Evolutionary conservation across 495 filamentous ascomycete genomes (phyloP), one percentile per base, ranked within the genome.

Genomic region (Xylaria cubensis): DNA sequence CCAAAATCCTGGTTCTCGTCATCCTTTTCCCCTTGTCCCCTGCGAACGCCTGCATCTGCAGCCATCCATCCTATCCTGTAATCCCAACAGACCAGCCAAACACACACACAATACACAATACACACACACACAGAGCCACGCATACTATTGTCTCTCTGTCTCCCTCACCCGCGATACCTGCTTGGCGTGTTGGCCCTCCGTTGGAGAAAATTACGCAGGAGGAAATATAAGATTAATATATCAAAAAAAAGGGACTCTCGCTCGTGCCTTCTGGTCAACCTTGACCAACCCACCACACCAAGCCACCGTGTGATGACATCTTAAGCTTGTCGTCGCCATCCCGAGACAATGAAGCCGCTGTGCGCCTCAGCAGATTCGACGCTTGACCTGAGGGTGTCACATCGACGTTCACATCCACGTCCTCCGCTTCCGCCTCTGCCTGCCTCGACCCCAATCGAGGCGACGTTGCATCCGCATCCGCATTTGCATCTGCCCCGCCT

Each of bases 311-410:
- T 41, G 50, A 72, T 67, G 70, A 72, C 63, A 51, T 39, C 63
- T 71, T 29, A 77, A 69, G 55, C 75, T 72, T 74, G 71, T 66
- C 71, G 69, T 74, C 68, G 73, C 74, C 75, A 77, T 74, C 73
- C 78, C 77, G 83, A 80, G 78, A 86, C 80, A 74, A 86, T 85
- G 84, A 86, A 81, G 83, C 82, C 76, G 82, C 76, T 72, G 62
- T 51, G 79, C 74, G 76, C 77, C 75, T 80, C 78, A 75, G 74
- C 64, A 74, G 65, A 74, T 72, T 74, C 73, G 78, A 75, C 77
- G 75, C 74, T 77, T 76, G 74, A 74, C 76, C 73, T 75, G 70
- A 76, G 72, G 76, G 77, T 77, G 76, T 75, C 75, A 73, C 77
- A 72, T 74, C 67, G 71, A 71, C 69, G 41, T 42, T 41, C 69